Conservation (phyloP, 768 basidiomycete genomes). For the Collybia sp. region DNA sequence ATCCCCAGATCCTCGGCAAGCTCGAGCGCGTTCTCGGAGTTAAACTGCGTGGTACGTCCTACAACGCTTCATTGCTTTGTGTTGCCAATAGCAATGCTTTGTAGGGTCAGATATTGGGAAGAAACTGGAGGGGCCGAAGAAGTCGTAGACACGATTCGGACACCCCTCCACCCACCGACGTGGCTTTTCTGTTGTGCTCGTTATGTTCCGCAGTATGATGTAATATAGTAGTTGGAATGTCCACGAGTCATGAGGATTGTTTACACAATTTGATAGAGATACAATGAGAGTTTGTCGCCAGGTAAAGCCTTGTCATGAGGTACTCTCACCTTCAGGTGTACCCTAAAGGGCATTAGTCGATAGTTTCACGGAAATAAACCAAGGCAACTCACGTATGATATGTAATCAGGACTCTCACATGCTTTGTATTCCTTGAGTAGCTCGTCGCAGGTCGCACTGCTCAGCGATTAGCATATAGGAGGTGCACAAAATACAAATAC, state of each 20-base stretch:
- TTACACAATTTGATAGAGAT: neutral
- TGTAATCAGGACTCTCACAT: conserved; percentile 93
- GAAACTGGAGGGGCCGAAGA: conserved; percentile 77
- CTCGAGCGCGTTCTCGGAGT: conserved; percentile 83
- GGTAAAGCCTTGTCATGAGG: conserved; percentile 5
- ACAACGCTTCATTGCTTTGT: neutral
- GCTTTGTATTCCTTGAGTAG: conserved; percentile 93
- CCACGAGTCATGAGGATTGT: neutral
- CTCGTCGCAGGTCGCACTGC: conserved; percentile 81
- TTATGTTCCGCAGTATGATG: conserved; percentile 15
- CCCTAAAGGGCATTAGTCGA: conserved; percentile 13
- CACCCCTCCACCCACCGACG: conserved; percentile 20
- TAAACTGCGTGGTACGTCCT: conserved; percentile 76
- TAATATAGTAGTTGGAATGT: no score
- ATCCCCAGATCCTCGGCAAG: conserved; percentile 81
- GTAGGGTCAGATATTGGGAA: conserved; percentile 80
- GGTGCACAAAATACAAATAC: conserved; percentile 9
- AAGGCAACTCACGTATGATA: conserved; percentile 63
- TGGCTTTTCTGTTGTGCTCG: conserved; percentile 15
- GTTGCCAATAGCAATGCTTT: conserved; percentile 1
- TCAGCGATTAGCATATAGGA: neutral
- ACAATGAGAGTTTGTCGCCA: neutral
- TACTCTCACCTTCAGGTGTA: conserved; percentile 17
- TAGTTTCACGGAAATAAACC: no score
- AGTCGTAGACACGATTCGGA: conserved; percentile 48